These are phyloP conservation scores for Panicum virgatum DNA, from an alignment of 202 grass and related monocot species.

Conservation along the genomic window DNA sequence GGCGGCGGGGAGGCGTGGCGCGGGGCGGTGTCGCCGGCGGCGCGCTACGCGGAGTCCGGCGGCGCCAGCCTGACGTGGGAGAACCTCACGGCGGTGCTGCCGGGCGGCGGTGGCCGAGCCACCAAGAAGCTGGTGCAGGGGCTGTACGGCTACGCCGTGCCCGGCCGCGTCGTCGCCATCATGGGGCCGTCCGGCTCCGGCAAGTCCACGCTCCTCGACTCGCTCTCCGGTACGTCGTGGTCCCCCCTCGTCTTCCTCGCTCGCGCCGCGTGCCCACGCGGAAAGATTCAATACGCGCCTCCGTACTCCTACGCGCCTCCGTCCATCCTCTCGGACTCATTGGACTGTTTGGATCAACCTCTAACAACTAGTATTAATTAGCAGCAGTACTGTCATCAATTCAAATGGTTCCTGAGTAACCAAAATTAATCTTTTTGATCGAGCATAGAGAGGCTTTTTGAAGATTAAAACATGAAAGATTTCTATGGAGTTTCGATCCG, in stretches of 20 bases:
- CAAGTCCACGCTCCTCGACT: conserved; percentile 98
- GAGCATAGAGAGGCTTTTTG: not conserved
- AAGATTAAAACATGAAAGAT: not conserved
- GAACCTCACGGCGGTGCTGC: conserved; percentile 88
- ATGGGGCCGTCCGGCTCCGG: conserved; percentile 96
- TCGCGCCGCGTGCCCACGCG: not conserved
- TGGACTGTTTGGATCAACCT: not conserved
- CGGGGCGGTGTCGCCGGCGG: conserved; percentile 54
- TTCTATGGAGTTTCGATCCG: not conserved
- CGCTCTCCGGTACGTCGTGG: conserved; percentile 58
- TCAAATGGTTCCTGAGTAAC: not conserved
- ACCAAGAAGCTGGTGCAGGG: conserved; percentile 82
- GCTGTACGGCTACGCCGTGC: conserved; percentile 79
- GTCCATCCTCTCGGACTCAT: not conserved
- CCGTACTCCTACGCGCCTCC: not conserved
- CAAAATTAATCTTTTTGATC: not conserved
- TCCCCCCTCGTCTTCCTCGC: not conserved
- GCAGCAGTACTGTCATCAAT: not conserved
- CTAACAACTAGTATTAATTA: not conserved
- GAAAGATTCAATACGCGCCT: not conserved
- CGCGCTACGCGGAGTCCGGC: conserved; percentile 41
- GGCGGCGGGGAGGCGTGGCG: conserved; percentile 39
- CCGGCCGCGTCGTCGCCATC: conserved; percentile 86
- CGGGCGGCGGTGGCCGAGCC: conserved; percentile 56
- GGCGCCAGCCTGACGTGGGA: conserved; percentile 92